phyloP scores from a whole-genome alignment of 2,329 filamentous ascomycete genomes.

The Aspergillus chevalieri region DNA sequence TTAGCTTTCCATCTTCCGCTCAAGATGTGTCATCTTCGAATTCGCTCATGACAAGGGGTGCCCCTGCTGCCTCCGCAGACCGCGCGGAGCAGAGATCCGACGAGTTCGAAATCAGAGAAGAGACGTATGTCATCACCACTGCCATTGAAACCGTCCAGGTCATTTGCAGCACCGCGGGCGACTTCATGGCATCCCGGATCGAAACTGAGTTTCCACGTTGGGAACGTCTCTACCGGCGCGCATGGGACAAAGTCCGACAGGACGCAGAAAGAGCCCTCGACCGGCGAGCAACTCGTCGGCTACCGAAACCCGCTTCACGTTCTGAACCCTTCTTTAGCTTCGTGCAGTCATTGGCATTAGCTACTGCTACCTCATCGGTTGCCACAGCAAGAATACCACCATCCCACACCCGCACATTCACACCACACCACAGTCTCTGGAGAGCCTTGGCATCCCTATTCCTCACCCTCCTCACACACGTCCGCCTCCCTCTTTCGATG shows the following conservation, averaged over 20 bases:
- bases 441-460: conserved; percentile 33
- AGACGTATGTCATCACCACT: conserved; percentile 54
- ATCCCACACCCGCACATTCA: conserved; percentile 20
- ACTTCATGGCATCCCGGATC: conserved; percentile 73
- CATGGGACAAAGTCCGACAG: conserved; percentile 31
- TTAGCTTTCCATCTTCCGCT: conserved; percentile 42
- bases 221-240: conserved; percentile 35
- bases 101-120: conserved; percentile 28
- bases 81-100: conserved; percentile 54
- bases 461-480: conserved; percentile 32
- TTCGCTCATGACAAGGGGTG: conserved; percentile 14
- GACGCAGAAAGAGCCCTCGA: conserved; percentile 32
- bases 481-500: conserved; percentile 34
- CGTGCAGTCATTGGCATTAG: conserved; percentile 14
- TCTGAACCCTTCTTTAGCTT: conserved; percentile 14
- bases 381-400: conserved; percentile 8
- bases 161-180: conserved; percentile 67
- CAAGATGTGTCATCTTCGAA: conserved; percentile 48
- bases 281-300: conserved; percentile 14
- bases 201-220: conserved; percentile 57
- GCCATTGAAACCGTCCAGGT: conserved; percentile 63
- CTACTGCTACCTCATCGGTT: conserved; percentile 5
- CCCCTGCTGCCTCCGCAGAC: conserved; percentile 6
- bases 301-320: neutral
- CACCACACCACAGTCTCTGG: conserved; percentile 35